Base-by-base conservation (phyloP, 805 yeast species). In the Ogataea polymorpha region DNA sequence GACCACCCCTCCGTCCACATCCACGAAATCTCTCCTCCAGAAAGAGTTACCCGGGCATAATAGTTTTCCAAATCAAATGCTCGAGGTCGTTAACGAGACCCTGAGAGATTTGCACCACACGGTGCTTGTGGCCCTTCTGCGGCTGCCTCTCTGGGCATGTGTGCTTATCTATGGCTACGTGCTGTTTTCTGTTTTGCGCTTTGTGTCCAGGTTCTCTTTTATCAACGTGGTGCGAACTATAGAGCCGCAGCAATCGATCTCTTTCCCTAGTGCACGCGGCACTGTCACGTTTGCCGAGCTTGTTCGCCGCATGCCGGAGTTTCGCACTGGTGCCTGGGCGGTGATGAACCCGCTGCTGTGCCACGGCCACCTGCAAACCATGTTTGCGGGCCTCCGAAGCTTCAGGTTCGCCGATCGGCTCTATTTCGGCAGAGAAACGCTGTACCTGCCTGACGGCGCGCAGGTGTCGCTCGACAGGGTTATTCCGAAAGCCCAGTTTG, bases 351-450 rank as follows among this genome's bases (percentile, higher is more conserved):
- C 93, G 6, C 62, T 74, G 3, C 59, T 83, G 21, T 77, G 78
- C 59, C 79, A 79, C 45, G 96, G 96, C 17, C 74, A 82, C 41
- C 62, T 86, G 20, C 96, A 90, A 62, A 88, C 96, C 2, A 56
- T 83, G 58, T 80, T 77, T 55, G 77, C 90, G 33, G 75, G 82
- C 2, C 62, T 70, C 16, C 75, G 78, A 27, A 71, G 72, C 41
- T 73, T 74, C 42, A 67, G 76, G n/a, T 65, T 67, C 30, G 61
- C 62, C 21, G 82, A 81, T 51, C 53, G 65, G 31, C 75, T 86
- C 2, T 78, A 78, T 59, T 90, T 88, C 50, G 95, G 95, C 2
- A 72, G 96, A 53, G 77, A 84, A 51, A 55, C 83, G 8, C 66
- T 79, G 32, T 61, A 60, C 25, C 75, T 75, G 42, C 56, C 68